Base-by-base conservation (phyloP, 2,329 filamentous ascomycete genomes). In the Curvularia verruculosa region DNA sequence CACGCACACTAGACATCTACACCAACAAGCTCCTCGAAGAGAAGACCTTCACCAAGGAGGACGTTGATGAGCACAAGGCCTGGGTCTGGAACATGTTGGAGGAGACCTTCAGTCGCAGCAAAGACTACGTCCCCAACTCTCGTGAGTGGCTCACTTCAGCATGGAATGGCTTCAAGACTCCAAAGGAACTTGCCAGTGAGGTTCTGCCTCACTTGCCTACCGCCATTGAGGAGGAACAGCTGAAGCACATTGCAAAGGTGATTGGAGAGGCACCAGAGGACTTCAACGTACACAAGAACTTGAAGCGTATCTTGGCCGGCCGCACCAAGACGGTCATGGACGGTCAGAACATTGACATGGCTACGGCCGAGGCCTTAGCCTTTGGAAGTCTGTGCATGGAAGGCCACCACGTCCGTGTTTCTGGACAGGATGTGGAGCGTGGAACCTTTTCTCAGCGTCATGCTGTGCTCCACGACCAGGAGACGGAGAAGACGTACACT, bases 11-110 rank as follows among this genome's bases (percentile, higher is more conserved):
- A 58, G 89, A 96, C 75, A 91, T 91, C 72, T 99, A 99, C 76
- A 86, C 95, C 67, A 86, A 96, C 73, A 91, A 96, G 83, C 88
- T 99, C 52, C 83, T 97, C 41, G 84, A 92, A 61, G 93, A 97
- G 73, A 92, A 93, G 69, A 96, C 91, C 52, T 99, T 99, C 81
- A 96, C 91, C 67, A 94, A 96, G 82, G 93, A 95, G 71, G 95
- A 99, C 75, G 89, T 99, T 59, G 94, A 99, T 57, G 95, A 99
- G 84, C 95, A 99, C 85, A 96, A 96, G 85, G 91, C 96, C 78
- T 99, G 95, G 95, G 95, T 98, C 58, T 99, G 94, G 95, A 91
- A 91, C 61, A 98, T 98, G 93, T 85, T 99, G 56, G 94, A 96
- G 74, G 94, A 98, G 78, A 97, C 92, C 81, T 99, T 98, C 79